Percentiles rank a stretch among this genome's conserved stretches.
Conservation (phyloP, 1,284 basidiomycete species). For the Anthracocystis panici-leucophaei region DNA sequence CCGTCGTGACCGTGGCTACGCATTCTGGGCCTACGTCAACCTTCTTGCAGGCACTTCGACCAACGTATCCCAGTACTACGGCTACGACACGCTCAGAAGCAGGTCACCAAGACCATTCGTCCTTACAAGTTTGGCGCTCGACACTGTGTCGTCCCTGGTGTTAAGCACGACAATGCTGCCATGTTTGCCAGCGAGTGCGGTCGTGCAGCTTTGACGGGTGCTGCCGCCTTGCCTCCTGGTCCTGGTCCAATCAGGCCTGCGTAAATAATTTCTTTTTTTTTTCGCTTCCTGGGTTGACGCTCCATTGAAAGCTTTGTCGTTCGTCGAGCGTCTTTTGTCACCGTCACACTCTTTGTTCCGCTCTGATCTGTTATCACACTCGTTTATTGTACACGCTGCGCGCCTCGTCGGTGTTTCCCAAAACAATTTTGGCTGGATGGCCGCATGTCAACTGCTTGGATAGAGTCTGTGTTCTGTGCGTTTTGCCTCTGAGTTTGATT, state of each 20-base stretch:
- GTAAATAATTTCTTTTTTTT: not conserved
- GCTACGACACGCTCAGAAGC: slow-evolving; percentile 16
- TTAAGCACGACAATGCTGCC: slow-evolving; percentile 28
- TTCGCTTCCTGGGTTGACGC: not conserved
- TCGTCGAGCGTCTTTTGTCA: not conserved
- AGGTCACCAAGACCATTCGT: slow-evolving; percentile 10
- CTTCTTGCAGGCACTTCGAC: slow-evolving; percentile 49
- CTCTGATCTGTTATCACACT: too few relatives aligned
- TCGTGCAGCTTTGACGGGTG: slow-evolving; percentile 33
- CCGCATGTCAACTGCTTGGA: too few relatives aligned
- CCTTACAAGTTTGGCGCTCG: slow-evolving; percentile 21
- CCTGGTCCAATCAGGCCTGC: slow-evolving; percentile 23
- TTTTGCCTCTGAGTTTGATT: too few relatives aligned
- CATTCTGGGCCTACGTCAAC: slow-evolving; percentile 59
- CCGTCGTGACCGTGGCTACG: slow-evolving; percentile 56
- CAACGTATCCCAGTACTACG: slow-evolving; percentile 47
- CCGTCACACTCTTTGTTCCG: not conserved
- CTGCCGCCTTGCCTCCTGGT: slow-evolving; percentile 10
- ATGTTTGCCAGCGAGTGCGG: slow-evolving; percentile 50
- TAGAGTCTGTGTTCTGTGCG: too few relatives aligned
- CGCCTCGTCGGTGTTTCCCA: too few relatives aligned
- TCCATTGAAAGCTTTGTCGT: not conserved
- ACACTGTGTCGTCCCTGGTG: slow-evolving; percentile 26
- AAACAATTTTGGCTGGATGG: too few relatives aligned
- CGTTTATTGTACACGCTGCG: too few relatives aligned